These are phyloP conservation scores for Vitis hybrid DNA, from an alignment of 177 flowering plant genomes.

Conservation along the genomic window DNA sequence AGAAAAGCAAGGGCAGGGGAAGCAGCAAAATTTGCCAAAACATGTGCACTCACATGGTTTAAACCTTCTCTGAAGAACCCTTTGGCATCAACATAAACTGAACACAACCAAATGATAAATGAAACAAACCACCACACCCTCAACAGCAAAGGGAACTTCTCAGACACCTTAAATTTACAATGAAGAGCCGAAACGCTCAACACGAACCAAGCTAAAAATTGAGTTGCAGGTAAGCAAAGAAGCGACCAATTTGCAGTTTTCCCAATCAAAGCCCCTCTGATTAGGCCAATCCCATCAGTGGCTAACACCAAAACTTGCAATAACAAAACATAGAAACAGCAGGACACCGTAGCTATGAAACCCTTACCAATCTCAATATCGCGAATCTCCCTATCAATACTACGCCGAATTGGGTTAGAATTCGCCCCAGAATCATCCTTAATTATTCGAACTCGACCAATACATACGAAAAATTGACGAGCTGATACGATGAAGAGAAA, in stretches of 20 bases:
- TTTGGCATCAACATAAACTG: slow-evolving; percentile 66
- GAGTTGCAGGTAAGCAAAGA: slow-evolving; percentile 59
- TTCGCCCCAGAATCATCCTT: slow-evolving; percentile 53
- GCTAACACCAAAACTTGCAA: slow-evolving; percentile 71
- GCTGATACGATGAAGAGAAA: slow-evolving; percentile 65
- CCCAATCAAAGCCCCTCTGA: slow-evolving; percentile 36
- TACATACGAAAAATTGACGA: slow-evolving; percentile 48
- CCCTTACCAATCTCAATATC: slow-evolving; percentile 44
- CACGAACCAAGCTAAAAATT: slow-evolving; percentile 78
- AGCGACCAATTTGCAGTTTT: slow-evolving; percentile 43
- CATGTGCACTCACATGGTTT: slow-evolving; percentile 56
- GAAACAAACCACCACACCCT: slow-evolving; percentile 87
- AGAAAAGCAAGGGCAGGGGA: slow-evolving; percentile 81
- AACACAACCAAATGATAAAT: slow-evolving; percentile 61
- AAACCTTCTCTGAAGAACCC: slow-evolving; percentile 48
- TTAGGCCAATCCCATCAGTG: slow-evolving; percentile 56
- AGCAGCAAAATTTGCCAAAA: slow-evolving; percentile 61
- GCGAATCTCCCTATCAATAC: slow-evolving; percentile 31
- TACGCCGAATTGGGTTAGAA: slow-evolving; percentile 25
- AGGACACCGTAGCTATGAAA: slow-evolving; percentile 51
- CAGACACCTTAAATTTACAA: slow-evolving; percentile 66
- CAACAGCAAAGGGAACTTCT: slow-evolving; percentile 68
- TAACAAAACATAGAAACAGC: slow-evolving; percentile 77
- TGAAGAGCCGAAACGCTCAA: slow-evolving; percentile 70
- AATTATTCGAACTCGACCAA: slow-evolving; percentile 45